Evolutionary conservation across 139 green algal species (phyloP).

Genomic region (Picochlorum sp.): DNA sequence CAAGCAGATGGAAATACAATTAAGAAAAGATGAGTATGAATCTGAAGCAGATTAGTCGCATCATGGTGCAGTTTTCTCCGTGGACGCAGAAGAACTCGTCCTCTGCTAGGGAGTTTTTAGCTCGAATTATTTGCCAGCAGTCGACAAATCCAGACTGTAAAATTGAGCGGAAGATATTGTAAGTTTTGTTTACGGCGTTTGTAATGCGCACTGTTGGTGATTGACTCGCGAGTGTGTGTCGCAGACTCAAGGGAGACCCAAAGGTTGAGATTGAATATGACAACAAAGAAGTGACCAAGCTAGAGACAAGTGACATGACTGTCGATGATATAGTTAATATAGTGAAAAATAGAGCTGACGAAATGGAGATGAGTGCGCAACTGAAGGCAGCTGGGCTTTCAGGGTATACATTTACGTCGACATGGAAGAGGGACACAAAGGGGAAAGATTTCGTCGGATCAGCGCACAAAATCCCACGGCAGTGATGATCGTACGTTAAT

Average conservation of each 20-base stretch:
- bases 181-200: neutral
- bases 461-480: neutral
- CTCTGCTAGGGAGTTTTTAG: slow-evolving; percentile 31
- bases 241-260: slow-evolving; percentile 23
- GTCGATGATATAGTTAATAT: slow-evolving; percentile 23
- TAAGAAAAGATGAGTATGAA: slow-evolving; percentile 19
- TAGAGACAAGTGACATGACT: slow-evolving; percentile 20
- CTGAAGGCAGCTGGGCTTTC: slow-evolving; percentile 19
- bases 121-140: slow-evolving; percentile 4
- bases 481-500: neutral
- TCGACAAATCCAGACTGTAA: slow-evolving; percentile 25
- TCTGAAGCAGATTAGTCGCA: slow-evolving; percentile 23
- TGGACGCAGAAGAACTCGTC: slow-evolving; percentile 9
- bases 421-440: neutral
- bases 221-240: neutral
- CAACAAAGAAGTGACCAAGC: slow-evolving; percentile 24
- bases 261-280: slow-evolving; percentile 28
- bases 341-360: slow-evolving; percentile 22
- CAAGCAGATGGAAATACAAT: neutral
- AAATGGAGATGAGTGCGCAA: slow-evolving; percentile 28
- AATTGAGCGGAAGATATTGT: slow-evolving; percentile 18
- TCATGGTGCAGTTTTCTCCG: slow-evolving; percentile 32
- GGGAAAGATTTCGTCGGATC: neutral
- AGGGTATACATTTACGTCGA: neutral
- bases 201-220: neutral